Conservation (phyloP, 2,329 filamentous ascomycete species). For the Aureobasidium sp. region DNA sequence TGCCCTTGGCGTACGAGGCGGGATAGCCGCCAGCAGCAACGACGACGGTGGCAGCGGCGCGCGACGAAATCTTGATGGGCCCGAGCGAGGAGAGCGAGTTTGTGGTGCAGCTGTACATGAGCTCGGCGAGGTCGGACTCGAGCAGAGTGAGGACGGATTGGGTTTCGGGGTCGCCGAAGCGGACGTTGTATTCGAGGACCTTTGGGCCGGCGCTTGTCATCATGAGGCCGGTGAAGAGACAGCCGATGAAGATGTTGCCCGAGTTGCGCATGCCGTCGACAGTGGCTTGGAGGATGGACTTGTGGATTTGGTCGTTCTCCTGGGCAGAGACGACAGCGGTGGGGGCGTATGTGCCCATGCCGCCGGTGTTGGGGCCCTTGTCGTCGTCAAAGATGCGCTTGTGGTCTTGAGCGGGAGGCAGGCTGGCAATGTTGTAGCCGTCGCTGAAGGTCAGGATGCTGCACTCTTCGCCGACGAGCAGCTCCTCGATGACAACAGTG, state of each 20-base stretch:
- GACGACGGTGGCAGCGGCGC: conserved; percentile 85
- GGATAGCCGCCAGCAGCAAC: conserved; percentile 89
- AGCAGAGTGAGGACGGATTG: conserved; percentile 77
- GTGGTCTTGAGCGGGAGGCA: conserved; percentile 92
- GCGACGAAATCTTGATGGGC: conserved; percentile 26
- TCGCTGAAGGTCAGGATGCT: conserved; percentile 89
- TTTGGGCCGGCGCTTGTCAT: conserved; percentile 73
- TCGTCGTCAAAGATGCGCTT: conserved; percentile 91
- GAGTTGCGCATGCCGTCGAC: conserved; percentile 81
- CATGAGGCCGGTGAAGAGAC: conserved; percentile 88
- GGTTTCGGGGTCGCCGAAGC: conserved; percentile 86
- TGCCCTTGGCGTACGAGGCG: conserved; percentile 73
- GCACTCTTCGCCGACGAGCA: conserved; percentile 81
- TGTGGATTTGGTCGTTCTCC: conserved; percentile 69
- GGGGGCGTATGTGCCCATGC: conserved; percentile 95
- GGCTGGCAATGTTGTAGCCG: conserved; percentile 69
- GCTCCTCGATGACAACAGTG: conserved; percentile 94
- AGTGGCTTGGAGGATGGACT: conserved; percentile 78
- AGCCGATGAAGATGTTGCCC: conserved; percentile 59
- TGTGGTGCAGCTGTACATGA: conserved; percentile 78
- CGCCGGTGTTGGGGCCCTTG: conserved; percentile 84
- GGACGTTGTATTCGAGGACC: conserved; percentile 85
- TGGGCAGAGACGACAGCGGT: conserved; percentile 43
- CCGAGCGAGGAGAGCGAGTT: conserved; percentile 54
- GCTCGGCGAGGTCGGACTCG: conserved; percentile 75